Percentiles rank a stretch among this genome's conserved stretches.
Evolutionary conservation across 108 stramenopile species (phyloP).

Genomic region (Chaetoceros muelleri): DNA sequence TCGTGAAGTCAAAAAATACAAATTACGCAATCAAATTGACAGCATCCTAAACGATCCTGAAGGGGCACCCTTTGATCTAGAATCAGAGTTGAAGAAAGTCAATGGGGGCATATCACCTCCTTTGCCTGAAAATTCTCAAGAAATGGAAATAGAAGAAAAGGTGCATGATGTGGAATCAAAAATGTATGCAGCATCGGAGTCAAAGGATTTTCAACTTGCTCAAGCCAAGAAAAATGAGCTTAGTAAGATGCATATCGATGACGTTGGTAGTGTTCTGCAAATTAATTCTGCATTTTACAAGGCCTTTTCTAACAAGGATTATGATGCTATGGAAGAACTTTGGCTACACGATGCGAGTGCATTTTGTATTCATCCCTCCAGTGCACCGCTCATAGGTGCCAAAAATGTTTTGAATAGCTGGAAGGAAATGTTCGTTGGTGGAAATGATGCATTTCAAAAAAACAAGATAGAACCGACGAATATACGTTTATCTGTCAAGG

Average conservation of each 20-base stretch:
- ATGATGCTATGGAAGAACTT: slow-evolving; percentile 49
- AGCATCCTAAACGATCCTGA: slow-evolving; percentile 27
- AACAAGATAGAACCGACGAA: slow-evolving; percentile 64
- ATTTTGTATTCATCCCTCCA: slow-evolving; percentile 72
- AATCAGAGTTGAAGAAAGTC: slow-evolving; percentile 41
- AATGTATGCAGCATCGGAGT: slow-evolving; percentile 31
- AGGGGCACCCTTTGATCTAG: slow-evolving; percentile 44
- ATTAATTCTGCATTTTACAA: slow-evolving; percentile 69
- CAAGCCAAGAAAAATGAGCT: slow-evolving; percentile 36
- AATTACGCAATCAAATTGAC: slow-evolving; percentile 23
- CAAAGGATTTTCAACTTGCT: slow-evolving; percentile 35
- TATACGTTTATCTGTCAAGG: slow-evolving; percentile 60
- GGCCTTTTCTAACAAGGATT: slow-evolving; percentile 58
- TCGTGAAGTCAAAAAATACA: not conserved
- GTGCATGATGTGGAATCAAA: slow-evolving; percentile 26
- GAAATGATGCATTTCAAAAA: slow-evolving; percentile 30
- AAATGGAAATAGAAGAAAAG: slow-evolving; percentile 23
- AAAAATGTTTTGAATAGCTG: slow-evolving; percentile 50
- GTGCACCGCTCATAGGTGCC: slow-evolving; percentile 49
- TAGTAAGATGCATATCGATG: slow-evolving; percentile 61
- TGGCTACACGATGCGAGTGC: slow-evolving; percentile 61
- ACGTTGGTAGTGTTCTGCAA: slow-evolving; percentile 66
- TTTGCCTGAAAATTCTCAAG: slow-evolving; percentile 10
- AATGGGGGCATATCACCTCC: slow-evolving; percentile 17
- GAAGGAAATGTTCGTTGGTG: slow-evolving; percentile 55